Base-by-base conservation (phyloP, 2,329 filamentous ascomycete genomes). In the Ceratocystis ficicola region DNA sequence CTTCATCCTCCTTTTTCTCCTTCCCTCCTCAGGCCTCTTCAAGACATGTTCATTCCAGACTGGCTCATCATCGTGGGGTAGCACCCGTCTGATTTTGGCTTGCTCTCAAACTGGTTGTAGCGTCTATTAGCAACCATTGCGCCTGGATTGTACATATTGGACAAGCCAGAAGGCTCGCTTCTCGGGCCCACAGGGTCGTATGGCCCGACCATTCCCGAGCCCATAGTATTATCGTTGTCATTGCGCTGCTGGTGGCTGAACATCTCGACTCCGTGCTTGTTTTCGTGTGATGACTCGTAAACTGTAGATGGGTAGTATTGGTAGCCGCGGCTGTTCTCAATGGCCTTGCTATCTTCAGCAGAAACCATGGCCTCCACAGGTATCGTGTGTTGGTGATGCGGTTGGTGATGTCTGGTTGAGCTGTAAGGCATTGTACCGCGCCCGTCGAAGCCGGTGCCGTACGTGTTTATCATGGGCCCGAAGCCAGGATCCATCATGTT, bases 91-190 rank as follows among this genome's bases (percentile, higher is more conserved):
- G 81, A 82, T 55, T 74, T 78, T 8, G 77, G 55, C 70, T 83
- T 84, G 66, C 79, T 79, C 64, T 84, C 81, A 68, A 81, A 84
- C 8, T 79, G 77, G 17, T 77, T 78, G 68, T 80, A 80, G 5
- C 68, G 71, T 32, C 75, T 75, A 62, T 74, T 75, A 17, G 74
- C 68, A 74, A 80, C 59, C 70, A 74, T 70, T 32, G 73, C 70
- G 0, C 77, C 76, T 0, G 77, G 73, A 61, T 79, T 77, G 69
- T 80, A 77, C 55, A 81, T 73, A 64, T 77, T 80, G 1, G 80
- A 78, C 7, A 81, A 76, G 22, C 63, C 62, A 28, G 48, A 46
- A 44, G 44, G 41, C n/a, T 65, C 64, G 5, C 73, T 72, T 28
- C 65, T 64, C 28, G 63, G 61, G 41, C 55, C 63, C 70, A 81